These are phyloP conservation scores for Pilobolus umbonatus DNA, from an alignment of 192 early-diverging fungal species.

Conservation along the genomic window DNA sequence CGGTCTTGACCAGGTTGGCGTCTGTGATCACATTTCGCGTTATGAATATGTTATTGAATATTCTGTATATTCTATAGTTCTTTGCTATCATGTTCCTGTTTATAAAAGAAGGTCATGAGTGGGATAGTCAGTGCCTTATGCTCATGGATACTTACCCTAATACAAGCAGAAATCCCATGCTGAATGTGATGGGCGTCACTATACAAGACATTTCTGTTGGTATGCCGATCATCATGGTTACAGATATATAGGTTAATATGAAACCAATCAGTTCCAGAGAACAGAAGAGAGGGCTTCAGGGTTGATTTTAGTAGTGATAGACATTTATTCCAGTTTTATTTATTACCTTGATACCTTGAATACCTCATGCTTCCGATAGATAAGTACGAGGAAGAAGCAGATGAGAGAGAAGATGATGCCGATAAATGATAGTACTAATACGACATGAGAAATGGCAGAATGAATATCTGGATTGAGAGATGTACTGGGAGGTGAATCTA, in stretches of 20 bases:
- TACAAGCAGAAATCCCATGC: slow-evolving; percentile 37
- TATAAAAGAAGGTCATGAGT: slow-evolving; percentile 14
- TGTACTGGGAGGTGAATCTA: slow-evolving; percentile 37
- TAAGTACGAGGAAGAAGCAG: slow-evolving; percentile 34
- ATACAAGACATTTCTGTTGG: slow-evolving; percentile 37
- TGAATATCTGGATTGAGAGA: slow-evolving; percentile 39
- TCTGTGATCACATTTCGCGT: slow-evolving; percentile 45
- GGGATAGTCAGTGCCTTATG: background rate
- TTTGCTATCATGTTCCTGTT: slow-evolving; percentile 54
- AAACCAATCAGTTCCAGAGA: slow-evolving; percentile 47
- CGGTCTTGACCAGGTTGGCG: slow-evolving; percentile 38
- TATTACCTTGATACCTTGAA: slow-evolving; percentile 48
- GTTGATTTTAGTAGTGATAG: background rate
- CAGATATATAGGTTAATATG: slow-evolving; percentile 38
- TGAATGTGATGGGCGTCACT: slow-evolving; percentile 32
- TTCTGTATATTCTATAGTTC: slow-evolving; percentile 49
- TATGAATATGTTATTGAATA: slow-evolving; percentile 51
- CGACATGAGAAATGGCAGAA: slow-evolving; percentile 34
- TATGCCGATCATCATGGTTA: slow-evolving; percentile 35
- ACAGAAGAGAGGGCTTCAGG: slow-evolving; percentile 43
- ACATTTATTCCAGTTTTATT: background rate
- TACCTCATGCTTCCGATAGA: slow-evolving; percentile 33
- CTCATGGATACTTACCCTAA: slow-evolving; percentile 18
- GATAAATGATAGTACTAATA: slow-evolving; percentile 28
- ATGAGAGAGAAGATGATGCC: slow-evolving; percentile 36